These are phyloP conservation scores for Oxyria digyna DNA, from an alignment of 148 eudicot genomes.

Conservation along the genomic window DNA sequence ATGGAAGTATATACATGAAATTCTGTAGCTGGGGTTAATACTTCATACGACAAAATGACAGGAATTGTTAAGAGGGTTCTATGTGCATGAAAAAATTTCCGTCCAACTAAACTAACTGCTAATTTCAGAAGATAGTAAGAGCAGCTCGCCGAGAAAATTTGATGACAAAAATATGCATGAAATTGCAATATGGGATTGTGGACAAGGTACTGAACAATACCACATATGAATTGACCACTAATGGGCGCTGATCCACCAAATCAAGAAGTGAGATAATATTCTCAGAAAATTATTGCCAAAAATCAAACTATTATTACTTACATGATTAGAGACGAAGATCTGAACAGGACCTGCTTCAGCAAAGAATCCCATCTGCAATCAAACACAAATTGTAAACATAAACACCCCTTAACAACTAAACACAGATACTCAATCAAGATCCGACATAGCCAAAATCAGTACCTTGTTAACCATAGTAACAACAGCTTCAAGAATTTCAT, in stretches of 20 bases:
- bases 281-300: background rate
- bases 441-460: background rate
- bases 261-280: background rate
- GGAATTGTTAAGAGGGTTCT: too few species aligned
- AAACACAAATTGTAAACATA: background rate
- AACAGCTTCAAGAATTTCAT: slow-evolving; percentile 89
- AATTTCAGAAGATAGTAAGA: background rate
- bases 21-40: background rate
- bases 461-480: slow-evolving; percentile 99
- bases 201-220: background rate
- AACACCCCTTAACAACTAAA: background rate
- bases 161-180: background rate
- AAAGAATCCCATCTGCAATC: slow-evolving; percentile 89
- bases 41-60: background rate
- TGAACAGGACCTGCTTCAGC: slow-evolving; percentile 98
- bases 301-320: slow-evolving; percentile 19
- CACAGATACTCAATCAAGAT: background rate
- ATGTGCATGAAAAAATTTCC: background rate
- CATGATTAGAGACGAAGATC: slow-evolving; percentile 89
- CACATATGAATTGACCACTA: background rate
- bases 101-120: background rate
- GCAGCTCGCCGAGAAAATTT: background rate
- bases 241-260: background rate
- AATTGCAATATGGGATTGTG: background rate
- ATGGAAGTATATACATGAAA: background rate